phyloP scores from a whole-genome alignment of 2,329 filamentous ascomycete genomes.

The Cryphonectria japonica region DNA sequence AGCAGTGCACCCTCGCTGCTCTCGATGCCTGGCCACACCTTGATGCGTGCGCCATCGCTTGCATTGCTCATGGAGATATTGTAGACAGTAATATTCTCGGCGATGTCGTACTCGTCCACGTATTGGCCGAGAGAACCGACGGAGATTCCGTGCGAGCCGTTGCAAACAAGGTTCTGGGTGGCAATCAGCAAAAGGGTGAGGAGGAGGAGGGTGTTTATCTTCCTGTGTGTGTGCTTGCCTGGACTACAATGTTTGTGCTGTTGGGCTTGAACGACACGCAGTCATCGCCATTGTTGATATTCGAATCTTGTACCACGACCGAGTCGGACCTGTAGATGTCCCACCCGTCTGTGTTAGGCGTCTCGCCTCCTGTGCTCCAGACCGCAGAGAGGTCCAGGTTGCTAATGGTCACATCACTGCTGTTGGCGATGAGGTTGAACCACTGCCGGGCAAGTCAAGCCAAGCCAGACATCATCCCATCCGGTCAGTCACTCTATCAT shows the following conservation, averaged over 20 bases:
- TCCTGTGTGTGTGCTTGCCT: conserved; percentile 52
- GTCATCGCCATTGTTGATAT: conserved; percentile 62
- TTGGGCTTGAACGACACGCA: conserved; percentile 69
- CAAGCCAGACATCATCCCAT: too few species aligned
- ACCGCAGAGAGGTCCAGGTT: conserved; percentile 50
- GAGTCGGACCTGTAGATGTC: conserved; percentile 52
- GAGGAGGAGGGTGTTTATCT: background rate
- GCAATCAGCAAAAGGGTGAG: background rate
- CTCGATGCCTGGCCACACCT: conserved; percentile 52
- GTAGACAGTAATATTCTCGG: conserved; percentile 59
- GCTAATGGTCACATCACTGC: conserved; percentile 55
- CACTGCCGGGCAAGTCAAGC: conserved; percentile 37
- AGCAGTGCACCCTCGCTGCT: conserved; percentile 18
- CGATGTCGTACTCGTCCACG: conserved; percentile 58
- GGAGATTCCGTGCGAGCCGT: conserved; percentile 64
- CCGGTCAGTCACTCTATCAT: background rate
- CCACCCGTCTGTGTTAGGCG: conserved; percentile 50
- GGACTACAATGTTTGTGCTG: conserved; percentile 61
- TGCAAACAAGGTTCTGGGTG: conserved; percentile 63
- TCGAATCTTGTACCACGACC: conserved; percentile 59
- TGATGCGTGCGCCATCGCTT: conserved; percentile 64
- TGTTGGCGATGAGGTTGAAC: conserved; percentile 60
- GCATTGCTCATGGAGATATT: conserved; percentile 53
- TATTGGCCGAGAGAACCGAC: conserved; percentile 67
- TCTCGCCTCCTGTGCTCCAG: conserved; percentile 48